Conservation (phyloP, 345 rosid species). For the Salix udensis region DNA sequence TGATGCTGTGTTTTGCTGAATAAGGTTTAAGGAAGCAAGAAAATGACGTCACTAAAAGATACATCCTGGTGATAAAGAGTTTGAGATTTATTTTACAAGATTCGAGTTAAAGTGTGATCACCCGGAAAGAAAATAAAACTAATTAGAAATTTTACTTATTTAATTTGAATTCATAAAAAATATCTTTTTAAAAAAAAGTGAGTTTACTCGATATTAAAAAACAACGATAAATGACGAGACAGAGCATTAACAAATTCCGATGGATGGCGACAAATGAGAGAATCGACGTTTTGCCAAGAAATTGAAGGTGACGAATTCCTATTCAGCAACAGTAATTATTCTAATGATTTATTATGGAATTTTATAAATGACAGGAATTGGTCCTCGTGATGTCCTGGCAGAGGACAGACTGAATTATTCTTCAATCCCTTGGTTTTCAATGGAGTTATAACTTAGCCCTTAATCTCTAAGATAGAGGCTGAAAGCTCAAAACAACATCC, state of each 20-base stretch:
- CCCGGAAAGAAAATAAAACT: too few species aligned
- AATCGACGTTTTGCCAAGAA: neutral
- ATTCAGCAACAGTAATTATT: neutral
- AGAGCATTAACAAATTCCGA: too few species aligned
- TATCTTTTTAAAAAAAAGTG: rapidly evolving
- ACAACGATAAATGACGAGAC: too few species aligned
- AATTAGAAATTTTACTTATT: too few species aligned
- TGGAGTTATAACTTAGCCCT: neutral
- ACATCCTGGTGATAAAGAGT: rapidly evolving
- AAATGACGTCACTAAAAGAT: too few species aligned
- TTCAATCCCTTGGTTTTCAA: too few species aligned
- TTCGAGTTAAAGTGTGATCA: too few species aligned
- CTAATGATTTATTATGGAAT: neutral
- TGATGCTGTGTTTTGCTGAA: neutral
- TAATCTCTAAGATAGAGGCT: too few species aligned
- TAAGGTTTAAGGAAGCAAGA: neutral
- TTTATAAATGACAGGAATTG: neutral
- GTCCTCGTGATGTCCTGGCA: neutral
- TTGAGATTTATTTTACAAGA: too few species aligned
- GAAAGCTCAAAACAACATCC: too few species aligned
- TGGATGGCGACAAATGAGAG: neutral
- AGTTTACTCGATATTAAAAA: too few species aligned
- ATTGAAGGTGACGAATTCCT: neutral
- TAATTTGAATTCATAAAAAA: too few species aligned
- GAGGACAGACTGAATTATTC: neutral